Conservation (phyloP, 225 moss, liverwort and hornwort genomes). For the Pseudisothecium myosuroides region DNA sequence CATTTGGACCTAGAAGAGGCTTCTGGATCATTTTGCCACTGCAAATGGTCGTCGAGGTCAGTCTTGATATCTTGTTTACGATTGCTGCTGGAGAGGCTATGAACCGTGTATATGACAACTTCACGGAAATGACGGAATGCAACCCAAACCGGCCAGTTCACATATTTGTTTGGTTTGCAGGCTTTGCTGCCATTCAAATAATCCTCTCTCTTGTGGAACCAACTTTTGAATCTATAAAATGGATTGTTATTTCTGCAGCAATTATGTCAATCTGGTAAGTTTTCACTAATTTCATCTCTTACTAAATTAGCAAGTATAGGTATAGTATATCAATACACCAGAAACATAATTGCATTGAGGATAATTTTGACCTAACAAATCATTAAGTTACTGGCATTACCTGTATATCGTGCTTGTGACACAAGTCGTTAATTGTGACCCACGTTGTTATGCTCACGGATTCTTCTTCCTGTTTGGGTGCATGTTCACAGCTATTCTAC, state of each 20-base stretch:
- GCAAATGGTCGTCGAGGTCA: background rate
- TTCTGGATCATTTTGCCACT: background rate
- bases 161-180: background rate
- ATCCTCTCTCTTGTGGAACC: background rate
- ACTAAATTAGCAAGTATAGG: background rate
- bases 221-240: background rate
- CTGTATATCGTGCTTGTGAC: background rate
- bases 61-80: background rate
- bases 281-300: background rate
- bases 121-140: background rate
- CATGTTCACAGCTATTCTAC: background rate
- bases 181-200: background rate
- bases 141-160: background rate
- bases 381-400: background rate
- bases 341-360: background rate
- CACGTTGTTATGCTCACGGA: background rate
- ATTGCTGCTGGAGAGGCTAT: background rate
- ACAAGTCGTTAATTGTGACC: too few relatives aligned
- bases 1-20: fast-evolving
- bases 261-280: background rate
- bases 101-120: background rate
- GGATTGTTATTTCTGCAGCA: background rate
- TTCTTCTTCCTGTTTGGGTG: background rate
- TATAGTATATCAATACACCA: too few relatives aligned
- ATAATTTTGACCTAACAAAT: background rate